phyloP scores from a whole-genome alignment of 495 filamentous ascomycete genomes.

The Penicillium silybi region DNA sequence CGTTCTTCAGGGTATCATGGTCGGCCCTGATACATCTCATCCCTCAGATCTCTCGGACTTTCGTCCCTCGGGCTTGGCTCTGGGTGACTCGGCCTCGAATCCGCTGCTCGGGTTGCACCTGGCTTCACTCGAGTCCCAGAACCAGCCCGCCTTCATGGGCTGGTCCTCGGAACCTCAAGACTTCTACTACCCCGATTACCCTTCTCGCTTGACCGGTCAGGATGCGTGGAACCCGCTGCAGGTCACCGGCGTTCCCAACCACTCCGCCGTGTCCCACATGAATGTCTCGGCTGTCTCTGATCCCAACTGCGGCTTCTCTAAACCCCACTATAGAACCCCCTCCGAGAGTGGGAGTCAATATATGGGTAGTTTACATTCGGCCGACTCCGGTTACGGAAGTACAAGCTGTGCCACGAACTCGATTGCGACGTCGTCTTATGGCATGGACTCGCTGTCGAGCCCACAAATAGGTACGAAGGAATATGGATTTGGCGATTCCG shows the following conservation, averaged over 20 bases:
- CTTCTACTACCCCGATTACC: conserved; percentile 23
- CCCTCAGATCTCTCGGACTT: conserved; percentile 10
- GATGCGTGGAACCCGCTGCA: conserved; percentile 41
- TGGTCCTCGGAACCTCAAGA: conserved; percentile 21
- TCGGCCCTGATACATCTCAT: conserved; percentile 11
- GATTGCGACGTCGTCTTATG: conserved; percentile 29
- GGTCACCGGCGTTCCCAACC: conserved; percentile 29
- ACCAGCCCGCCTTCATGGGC: conserved; percentile 18
- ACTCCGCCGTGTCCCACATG: conserved; percentile 16
- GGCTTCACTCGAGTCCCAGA: conserved; percentile 15
- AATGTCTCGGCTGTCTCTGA: conserved; percentile 12
- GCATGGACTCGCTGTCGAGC: conserved; percentile 28
- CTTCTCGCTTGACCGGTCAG: conserved; percentile 24
- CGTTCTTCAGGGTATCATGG: conserved; percentile 38
- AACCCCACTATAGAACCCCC: conserved; percentile 29
- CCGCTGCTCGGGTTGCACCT: conserved; percentile 32
- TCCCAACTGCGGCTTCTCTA: conserved; percentile 23
- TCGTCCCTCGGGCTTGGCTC: conserved; percentile 16
- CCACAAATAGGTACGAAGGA: conserved; percentile 25
- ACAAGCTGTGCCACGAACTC: conserved; percentile 45
- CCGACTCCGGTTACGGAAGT: conserved; percentile 65
- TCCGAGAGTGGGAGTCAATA: conserved; percentile 57
- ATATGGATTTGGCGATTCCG: conserved; percentile 20
- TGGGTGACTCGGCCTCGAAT: conserved; percentile 22
- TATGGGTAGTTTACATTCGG: conserved; percentile 41